Conservation (phyloP, 1,284 basidiomycete genomes). For the Cutaneotrichosporon cutaneum region DNA sequence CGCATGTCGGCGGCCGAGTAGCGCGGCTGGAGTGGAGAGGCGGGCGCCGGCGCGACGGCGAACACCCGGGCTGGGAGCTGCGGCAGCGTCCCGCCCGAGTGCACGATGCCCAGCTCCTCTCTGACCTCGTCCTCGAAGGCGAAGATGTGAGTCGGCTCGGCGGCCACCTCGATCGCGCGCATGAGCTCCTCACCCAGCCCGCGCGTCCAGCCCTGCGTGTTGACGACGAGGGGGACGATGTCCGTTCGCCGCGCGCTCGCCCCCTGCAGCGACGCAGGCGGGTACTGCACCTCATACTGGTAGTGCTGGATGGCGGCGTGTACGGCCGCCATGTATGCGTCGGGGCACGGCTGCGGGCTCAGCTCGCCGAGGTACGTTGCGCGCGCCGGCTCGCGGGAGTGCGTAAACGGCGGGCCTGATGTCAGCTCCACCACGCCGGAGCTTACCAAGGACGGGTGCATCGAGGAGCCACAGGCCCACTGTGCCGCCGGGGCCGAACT, state of each 20-base stretch:
- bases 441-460: constrained; percentile 66
- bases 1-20: constrained; percentile 74
- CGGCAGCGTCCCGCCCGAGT: neutral
- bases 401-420: constrained; percentile 81
- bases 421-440: neutral
- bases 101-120: constrained; percentile 1
- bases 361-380: constrained; percentile 81
- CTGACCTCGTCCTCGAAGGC: constrained; percentile 53
- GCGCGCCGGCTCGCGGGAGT: constrained; percentile 67
- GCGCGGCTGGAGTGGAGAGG: constrained; percentile 53
- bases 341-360: constrained; percentile 74
- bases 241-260: constrained; percentile 55
- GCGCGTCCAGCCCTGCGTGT: constrained; percentile 96
- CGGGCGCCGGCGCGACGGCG: constrained; percentile 41
- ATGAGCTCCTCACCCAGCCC: constrained; percentile 85
- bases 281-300: constrained; percentile 66
- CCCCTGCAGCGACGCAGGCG: constrained; percentile 33
- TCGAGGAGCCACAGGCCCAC: constrained; percentile 76
- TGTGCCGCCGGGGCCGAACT: constrained; percentile 84
- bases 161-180: constrained; percentile 64
- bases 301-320: constrained; percentile 69
- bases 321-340: constrained; percentile 72
- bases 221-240: constrained; percentile 80
- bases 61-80: constrained; percentile 8
- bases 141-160: constrained; percentile 67